phyloP scores from a whole-genome alignment of 2,329 filamentous ascomycete genomes.

The Diplocarpon mali region DNA sequence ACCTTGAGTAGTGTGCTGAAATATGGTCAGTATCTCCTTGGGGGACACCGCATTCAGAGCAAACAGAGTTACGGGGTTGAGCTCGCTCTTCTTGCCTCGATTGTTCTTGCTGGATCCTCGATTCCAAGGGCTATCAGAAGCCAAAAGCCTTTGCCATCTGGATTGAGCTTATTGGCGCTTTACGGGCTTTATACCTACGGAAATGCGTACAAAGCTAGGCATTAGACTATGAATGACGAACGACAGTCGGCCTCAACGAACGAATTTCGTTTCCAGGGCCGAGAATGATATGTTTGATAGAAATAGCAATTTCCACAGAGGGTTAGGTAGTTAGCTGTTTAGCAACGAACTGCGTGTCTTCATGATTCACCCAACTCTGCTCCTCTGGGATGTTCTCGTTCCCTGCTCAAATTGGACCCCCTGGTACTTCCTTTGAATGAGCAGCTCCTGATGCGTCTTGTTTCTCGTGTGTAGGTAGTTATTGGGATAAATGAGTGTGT shows the following conservation, averaged over 20 bases:
- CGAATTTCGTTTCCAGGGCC: no score
- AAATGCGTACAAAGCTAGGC: constrained; percentile 39
- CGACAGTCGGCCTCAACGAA: no score
- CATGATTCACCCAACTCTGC: background rate
- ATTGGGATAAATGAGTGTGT: background rate
- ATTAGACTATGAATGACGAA: background rate
- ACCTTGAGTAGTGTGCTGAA: background rate
- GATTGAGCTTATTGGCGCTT: constrained; percentile 65
- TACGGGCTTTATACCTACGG: constrained; percentile 77
- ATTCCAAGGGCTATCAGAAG: constrained; percentile 78
- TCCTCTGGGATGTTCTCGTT: background rate
- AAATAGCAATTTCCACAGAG: no score
- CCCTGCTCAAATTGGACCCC: no score
- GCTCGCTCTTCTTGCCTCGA: constrained; percentile 74
- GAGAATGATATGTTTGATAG: no score
- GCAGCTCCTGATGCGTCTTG: no score
- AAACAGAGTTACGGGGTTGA: constrained; percentile 74
- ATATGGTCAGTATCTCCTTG: constrained; percentile 49
- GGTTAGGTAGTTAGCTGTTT: background rate
- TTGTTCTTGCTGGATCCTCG: constrained; percentile 73
- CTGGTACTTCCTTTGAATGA: no score
- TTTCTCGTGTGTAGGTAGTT: background rate
- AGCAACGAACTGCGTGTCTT: background rate
- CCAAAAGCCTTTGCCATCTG: constrained; percentile 73
- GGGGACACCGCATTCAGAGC: constrained; percentile 69